Conservation (phyloP, 2,329 filamentous ascomycete genomes). For the Aspergillus ochraceus region DNA sequence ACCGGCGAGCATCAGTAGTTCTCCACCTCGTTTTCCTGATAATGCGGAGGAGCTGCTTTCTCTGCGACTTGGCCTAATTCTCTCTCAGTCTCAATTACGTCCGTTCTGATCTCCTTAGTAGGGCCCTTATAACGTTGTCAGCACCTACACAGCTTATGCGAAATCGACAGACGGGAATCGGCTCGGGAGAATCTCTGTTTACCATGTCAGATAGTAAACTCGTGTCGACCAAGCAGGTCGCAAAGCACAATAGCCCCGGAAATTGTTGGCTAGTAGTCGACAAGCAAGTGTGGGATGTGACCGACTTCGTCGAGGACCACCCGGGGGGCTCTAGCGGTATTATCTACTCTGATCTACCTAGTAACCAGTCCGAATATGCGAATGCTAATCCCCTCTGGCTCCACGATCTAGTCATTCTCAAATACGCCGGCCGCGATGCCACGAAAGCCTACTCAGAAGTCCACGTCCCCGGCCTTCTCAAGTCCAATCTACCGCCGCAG, state of each 20-base stretch:
- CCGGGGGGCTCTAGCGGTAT: constrained; percentile 59
- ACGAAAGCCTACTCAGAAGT: constrained; percentile 47
- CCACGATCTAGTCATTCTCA: constrained; percentile 40
- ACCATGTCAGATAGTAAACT: constrained; percentile 23
- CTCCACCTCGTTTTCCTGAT: background rate
- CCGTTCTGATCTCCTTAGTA: too few species aligned
- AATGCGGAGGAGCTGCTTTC: background rate
- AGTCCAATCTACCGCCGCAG: constrained; percentile 42
- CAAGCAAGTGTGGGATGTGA: constrained; percentile 67
- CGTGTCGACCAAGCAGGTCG: constrained; percentile 47
- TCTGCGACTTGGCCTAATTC: background rate
- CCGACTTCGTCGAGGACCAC: constrained; percentile 64
- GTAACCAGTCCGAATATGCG: too few species aligned
- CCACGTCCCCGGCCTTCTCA: constrained; percentile 50
- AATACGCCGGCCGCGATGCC: constrained; percentile 48
- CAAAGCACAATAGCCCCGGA: constrained; percentile 48
- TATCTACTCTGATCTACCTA: constrained; percentile 21
- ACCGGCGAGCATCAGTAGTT: background rate
- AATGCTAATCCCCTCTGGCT: background rate
- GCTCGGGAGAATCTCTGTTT: background rate
- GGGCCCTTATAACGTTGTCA: too few species aligned
- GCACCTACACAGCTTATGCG: too few species aligned
- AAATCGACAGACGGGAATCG: background rate
- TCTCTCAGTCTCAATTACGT: background rate
- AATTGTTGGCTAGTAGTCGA: constrained; percentile 70